Percentiles rank a stretch among this genome's conserved stretches.
These are phyloP conservation scores for Xylaria bambusicola DNA, from an alignment of 495 filamentous ascomycete species.

Conservation along the genomic window DNA sequence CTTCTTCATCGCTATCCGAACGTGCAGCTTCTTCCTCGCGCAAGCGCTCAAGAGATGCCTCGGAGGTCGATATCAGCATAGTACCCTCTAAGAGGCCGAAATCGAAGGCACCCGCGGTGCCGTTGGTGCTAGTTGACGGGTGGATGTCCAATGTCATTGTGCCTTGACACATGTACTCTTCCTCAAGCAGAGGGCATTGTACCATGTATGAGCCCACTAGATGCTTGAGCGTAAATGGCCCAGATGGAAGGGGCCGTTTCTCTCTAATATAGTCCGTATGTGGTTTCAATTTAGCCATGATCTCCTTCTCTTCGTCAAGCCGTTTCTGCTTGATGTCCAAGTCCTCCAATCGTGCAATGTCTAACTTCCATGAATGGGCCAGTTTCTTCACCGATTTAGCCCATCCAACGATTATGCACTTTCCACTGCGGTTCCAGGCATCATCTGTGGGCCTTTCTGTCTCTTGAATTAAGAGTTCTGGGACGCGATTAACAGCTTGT, in stretches of 20 bases:
- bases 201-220: conserved; percentile 7
- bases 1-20: conserved; percentile 3
- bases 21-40: conserved; percentile 15
- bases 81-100: conserved; percentile 17
- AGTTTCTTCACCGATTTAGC: neutral
- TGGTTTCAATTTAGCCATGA: conserved; percentile 13
- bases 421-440: neutral
- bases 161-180: conserved; percentile 1
- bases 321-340: conserved; percentile 4
- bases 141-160: conserved; percentile 18
- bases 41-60: conserved; percentile 13
- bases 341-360: neutral
- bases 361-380: neutral
- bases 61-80: conserved; percentile 19
- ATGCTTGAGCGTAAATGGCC: neutral
- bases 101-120: conserved; percentile 18
- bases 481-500: neutral
- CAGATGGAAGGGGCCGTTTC: neutral
- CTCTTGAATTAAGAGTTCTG: neutral
- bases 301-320: conserved; percentile 10
- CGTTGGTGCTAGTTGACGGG: conserved; percentile 19
- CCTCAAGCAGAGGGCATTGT: neutral
- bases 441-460: neutral
- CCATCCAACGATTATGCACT: conserved; percentile 4
- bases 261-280: conserved; percentile 10